These are phyloP conservation scores for Dalbergia cochinchinensis DNA, from an alignment of 306 rosid species.

Conservation along the genomic window DNA sequence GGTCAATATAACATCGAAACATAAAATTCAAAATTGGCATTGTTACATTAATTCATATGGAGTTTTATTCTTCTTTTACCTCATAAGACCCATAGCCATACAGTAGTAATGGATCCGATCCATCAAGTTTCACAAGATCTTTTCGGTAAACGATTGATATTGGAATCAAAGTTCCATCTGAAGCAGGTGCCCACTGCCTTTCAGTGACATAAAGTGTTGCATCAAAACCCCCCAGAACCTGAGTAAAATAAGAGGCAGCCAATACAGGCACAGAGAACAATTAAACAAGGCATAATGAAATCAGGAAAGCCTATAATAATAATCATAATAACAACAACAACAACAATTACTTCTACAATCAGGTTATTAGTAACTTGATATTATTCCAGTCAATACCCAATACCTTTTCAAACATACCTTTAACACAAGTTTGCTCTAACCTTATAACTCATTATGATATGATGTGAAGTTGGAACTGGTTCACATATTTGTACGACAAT, in stretches of 20 bases:
- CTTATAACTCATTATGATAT: neutral
- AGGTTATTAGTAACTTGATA: neutral
- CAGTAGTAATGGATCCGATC: constrained; percentile 88
- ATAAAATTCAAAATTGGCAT: constrained; percentile 34
- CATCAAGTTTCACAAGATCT: constrained; percentile 87
- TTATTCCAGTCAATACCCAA: neutral
- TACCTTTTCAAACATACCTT: constrained; percentile 15
- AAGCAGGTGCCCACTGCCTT: constrained; percentile 86
- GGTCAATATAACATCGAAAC: constrained; percentile 31
- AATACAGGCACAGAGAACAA: constrained; percentile 23
- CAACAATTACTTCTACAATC: no score
- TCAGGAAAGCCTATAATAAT: constrained; percentile 13
- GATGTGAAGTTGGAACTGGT: constrained; percentile 16
- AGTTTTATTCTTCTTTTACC: constrained; percentile 57
- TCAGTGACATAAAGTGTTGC: constrained; percentile 78
- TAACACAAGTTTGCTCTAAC: neutral
- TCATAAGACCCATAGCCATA: constrained; percentile 97
- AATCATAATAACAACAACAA: no score
- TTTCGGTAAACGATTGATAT: constrained; percentile 83
- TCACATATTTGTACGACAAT: neutral
- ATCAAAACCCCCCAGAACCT: constrained; percentile 95
- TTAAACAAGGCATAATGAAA: constrained; percentile 34
- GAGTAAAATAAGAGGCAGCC: constrained; percentile 41
- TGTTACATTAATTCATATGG: constrained; percentile 21
- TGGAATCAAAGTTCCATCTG: constrained; percentile 85